These are phyloP conservation scores for Neonectria neomacrospora DNA, from an alignment of 2,329 filamentous ascomycete genomes.

Conservation along the genomic window DNA sequence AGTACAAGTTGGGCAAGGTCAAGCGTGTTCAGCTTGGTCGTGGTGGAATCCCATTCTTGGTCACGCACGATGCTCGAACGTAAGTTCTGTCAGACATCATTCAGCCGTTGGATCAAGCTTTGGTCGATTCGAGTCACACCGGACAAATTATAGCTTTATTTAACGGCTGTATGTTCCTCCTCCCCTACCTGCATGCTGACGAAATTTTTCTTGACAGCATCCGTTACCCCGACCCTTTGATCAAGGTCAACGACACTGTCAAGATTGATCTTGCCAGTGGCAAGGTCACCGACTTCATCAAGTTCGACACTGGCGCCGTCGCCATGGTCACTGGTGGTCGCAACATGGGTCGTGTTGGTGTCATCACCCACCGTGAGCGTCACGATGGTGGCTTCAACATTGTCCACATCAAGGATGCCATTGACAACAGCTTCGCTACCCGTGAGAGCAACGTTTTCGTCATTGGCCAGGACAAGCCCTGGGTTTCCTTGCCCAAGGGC, in stretches of 20 bases:
- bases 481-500: conserved; percentile 99
- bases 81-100: conserved; percentile 98
- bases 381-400: conserved; percentile 99
- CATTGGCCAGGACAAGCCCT: conserved; percentile 98
- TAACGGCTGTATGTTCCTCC: conserved; percentile 65
- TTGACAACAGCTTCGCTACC: conserved; percentile 99
- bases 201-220: conserved; percentile 70
- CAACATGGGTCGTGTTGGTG: conserved; percentile 99
- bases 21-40: conserved; percentile 99
- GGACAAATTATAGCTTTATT: conserved; percentile 53
- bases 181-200: conserved; percentile 53
- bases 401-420: conserved; percentile 99
- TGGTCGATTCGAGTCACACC: conserved; percentile 70
- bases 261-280: conserved; percentile 97
- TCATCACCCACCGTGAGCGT: conserved; percentile 99
- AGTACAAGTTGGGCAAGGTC: conserved; percentile 99
- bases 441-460: conserved; percentile 99
- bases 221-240: conserved; percentile 96
- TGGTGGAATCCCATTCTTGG: conserved; percentile 99
- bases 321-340: conserved; percentile 99
- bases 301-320: conserved; percentile 98
- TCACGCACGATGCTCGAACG: conserved; percentile 99
- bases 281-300: conserved; percentile 98
- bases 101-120: conserved; percentile 99
- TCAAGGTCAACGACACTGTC: conserved; percentile 99